phyloP scores from a whole-genome alignment of 805 yeast species.

The Zygotorulaspora danielsina region DNA sequence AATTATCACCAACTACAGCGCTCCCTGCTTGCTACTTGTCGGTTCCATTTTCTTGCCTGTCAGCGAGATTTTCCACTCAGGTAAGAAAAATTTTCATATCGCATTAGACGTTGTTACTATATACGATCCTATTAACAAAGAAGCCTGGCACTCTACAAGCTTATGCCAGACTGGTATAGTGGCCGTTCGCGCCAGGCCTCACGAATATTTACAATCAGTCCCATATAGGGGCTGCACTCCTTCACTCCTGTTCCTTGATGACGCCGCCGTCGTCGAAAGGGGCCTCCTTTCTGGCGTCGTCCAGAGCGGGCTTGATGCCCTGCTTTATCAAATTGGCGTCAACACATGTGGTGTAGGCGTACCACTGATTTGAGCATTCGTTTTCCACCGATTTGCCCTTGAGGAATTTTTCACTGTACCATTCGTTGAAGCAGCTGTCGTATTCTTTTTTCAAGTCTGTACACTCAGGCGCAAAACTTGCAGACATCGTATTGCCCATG shows the following conservation, averaged over 20 bases:
- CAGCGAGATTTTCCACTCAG: too few species aligned
- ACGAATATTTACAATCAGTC: too few species aligned
- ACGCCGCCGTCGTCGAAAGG: slow-evolving; percentile 75
- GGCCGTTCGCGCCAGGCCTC: too few species aligned
- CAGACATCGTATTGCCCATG: slow-evolving; percentile 72
- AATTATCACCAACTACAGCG: too few species aligned
- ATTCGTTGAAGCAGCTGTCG: slow-evolving; percentile 87
- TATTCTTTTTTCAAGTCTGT: slow-evolving; percentile 79
- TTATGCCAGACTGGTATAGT: too few species aligned
- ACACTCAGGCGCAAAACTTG: slow-evolving; percentile 97
- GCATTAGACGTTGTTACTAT: neutral
- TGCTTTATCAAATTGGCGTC: slow-evolving; percentile 64
- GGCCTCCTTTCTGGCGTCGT: slow-evolving; percentile 84
- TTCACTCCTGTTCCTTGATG: slow-evolving; percentile 20
- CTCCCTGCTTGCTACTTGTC: neutral
- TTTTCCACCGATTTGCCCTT: slow-evolving; percentile 56
- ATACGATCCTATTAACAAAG: too few species aligned
- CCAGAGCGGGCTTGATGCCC: slow-evolving; percentile 77
- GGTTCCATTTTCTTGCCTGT: neutral
- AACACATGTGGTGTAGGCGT: slow-evolving; percentile 81
- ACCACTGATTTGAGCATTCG: slow-evolving; percentile 90
- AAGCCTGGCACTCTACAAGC: too few species aligned
- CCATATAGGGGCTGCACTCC: neutral
- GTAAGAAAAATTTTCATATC: slow-evolving; percentile 2
- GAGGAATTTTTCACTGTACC: slow-evolving; percentile 87